Evolutionary conservation across 139 green algal species (phyloP).

Genomic region (Chlorella sp.): DNA sequence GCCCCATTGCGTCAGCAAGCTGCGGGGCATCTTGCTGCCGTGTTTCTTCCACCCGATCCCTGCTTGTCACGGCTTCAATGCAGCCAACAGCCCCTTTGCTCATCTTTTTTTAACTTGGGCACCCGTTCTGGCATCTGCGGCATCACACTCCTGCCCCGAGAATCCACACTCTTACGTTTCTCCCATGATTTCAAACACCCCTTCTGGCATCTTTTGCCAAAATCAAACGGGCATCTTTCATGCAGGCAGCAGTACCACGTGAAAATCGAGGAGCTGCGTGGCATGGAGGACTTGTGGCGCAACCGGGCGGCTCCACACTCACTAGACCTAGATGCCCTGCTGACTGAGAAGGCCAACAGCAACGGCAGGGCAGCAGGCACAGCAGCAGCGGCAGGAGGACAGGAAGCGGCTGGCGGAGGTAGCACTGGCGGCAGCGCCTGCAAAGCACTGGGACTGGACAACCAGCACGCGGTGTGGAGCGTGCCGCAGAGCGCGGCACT

Average conservation of each 20-base stretch:
- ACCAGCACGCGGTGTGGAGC: constrained; percentile 72
- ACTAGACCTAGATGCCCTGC: constrained; percentile 52
- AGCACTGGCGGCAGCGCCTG: constrained; percentile 43
- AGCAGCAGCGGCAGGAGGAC: not conserved
- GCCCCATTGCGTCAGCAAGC: no score
- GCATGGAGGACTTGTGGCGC: constrained; percentile 82
- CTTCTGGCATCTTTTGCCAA: no score
- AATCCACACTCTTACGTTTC: no score
- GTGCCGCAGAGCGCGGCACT: constrained; percentile 61
- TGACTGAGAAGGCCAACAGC: not conserved
- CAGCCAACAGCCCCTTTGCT: no score
- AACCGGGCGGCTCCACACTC: constrained; percentile 69
- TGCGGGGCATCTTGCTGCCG: no score
- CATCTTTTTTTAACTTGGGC: no score
- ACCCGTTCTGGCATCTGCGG: no score
- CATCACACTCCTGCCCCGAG: no score
- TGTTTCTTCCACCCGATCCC: no score
- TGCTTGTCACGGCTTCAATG: no score
- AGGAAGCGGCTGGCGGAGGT: not conserved
- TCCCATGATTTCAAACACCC: no score
- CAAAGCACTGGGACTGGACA: constrained; percentile 59
- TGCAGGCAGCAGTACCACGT: constrained; percentile 43
- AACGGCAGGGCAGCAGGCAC: not conserved
- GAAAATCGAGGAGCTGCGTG: constrained; percentile 52
- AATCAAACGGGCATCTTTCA: not conserved